Conservation (phyloP, 495 filamentous ascomycete species). For the Podospora comata region DNA sequence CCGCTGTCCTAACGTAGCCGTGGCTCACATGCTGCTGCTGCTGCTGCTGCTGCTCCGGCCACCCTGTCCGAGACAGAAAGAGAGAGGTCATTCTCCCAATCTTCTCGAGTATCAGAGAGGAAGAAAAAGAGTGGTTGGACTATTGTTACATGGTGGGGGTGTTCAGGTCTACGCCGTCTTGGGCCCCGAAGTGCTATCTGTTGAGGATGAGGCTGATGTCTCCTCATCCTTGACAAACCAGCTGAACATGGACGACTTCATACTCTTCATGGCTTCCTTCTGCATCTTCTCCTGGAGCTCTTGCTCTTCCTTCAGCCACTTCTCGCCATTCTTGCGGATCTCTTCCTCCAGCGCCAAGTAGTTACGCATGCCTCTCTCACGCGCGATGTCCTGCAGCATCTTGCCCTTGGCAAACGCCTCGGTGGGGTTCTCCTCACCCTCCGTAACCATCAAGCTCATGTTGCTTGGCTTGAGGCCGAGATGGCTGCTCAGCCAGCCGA, state of each 20-base stretch:
- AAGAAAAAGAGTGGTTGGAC: not conserved
- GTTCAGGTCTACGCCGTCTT: constrained; percentile 15
- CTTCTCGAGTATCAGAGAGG: not conserved
- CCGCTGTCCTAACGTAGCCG: not conserved
- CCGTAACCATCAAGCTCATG: constrained; percentile 50
- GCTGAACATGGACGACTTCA: constrained; percentile 50
- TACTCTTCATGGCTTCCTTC: constrained; percentile 86
- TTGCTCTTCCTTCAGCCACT: constrained; percentile 90
- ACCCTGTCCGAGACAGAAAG: not conserved
- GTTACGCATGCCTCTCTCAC: constrained; percentile 84
- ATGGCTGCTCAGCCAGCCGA: constrained; percentile 61
- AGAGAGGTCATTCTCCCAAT: not conserved
- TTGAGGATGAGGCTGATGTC: not conserved
- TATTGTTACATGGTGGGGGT: not conserved
- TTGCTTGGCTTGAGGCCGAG: constrained; percentile 70
- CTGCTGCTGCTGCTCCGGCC: no score
- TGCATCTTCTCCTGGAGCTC: constrained; percentile 77
- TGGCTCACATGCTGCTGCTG: not conserved
- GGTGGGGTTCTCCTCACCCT: constrained; percentile 64
- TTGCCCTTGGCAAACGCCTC: constrained; percentile 83
- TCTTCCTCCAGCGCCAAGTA: constrained; percentile 85
- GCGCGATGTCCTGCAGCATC: constrained; percentile 89
- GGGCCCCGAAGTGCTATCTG: constrained; percentile 3
- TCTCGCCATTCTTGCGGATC: constrained; percentile 86
- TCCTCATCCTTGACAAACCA: constrained; percentile 40